phyloP scores from a whole-genome alignment of 768 basidiomycete genomes.

The Tylopilus felleus region DNA sequence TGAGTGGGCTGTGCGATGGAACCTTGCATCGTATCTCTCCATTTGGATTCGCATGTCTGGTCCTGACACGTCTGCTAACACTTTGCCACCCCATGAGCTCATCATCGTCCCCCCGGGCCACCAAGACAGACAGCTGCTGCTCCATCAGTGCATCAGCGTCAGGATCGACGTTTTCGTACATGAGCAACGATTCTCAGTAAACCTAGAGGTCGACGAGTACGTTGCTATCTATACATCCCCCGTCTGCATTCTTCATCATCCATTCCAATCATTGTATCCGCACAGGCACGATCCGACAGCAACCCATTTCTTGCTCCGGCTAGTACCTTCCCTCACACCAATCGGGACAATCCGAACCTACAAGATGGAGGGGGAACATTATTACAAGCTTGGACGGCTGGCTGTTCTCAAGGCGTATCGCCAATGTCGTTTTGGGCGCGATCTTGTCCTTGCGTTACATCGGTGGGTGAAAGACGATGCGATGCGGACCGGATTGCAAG shows the following conservation, averaged over 20 bases:
- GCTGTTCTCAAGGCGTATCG: constrained; percentile 68
- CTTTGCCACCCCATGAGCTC: constrained; percentile 53
- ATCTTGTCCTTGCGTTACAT: constrained; percentile 62
- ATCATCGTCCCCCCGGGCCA: constrained; percentile 42
- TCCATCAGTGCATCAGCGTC: constrained; percentile 65
- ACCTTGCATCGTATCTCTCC: constrained; percentile 2
- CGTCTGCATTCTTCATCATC: not conserved
- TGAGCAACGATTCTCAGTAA: constrained; percentile 64
- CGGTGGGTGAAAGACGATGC: constrained; percentile 50
- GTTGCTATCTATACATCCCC: constrained; percentile 15
- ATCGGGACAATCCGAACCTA: constrained; percentile 67
- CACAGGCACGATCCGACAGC: constrained; percentile 59
- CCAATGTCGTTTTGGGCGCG: constrained; percentile 57
- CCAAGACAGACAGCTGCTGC: constrained; percentile 41
- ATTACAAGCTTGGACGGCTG: constrained; percentile 73
- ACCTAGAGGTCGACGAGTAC: constrained; percentile 73
- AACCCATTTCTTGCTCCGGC: constrained; percentile 70
- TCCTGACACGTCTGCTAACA: constrained; percentile 7
- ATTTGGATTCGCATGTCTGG: constrained; percentile 13
- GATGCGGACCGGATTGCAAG: constrained; percentile 25
- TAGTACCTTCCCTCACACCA: constrained; percentile 55
- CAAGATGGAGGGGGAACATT: constrained; percentile 36
- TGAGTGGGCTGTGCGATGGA: constrained; percentile 16
- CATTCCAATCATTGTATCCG: constrained; percentile 4
- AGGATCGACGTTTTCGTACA: constrained; percentile 47